Conservation (phyloP, 805 yeast species). For the Metschnikowia sp. region DNA sequence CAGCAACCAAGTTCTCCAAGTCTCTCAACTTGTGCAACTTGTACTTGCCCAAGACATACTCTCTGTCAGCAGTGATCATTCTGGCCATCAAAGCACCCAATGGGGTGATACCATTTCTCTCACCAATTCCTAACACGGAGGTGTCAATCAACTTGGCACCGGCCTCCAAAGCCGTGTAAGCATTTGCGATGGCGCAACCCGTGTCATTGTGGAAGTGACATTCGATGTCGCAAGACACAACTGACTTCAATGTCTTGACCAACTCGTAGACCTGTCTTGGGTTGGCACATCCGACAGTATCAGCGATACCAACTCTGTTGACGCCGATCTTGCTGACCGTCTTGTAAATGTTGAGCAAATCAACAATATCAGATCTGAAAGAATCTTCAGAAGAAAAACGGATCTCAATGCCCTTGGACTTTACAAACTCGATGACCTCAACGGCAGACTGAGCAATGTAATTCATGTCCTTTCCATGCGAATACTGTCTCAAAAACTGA, state of each 20-base stretch:
- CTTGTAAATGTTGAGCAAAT: constrained; percentile 54
- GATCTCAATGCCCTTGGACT: constrained; percentile 57
- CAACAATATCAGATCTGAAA: constrained; percentile 58
- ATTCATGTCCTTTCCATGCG: constrained; percentile 61
- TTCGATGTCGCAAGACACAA: constrained; percentile 57
- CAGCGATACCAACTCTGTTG: constrained; percentile 61
- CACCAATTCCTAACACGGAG: constrained; percentile 60
- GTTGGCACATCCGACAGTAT: constrained; percentile 62
- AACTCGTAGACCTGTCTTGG: constrained; percentile 62
- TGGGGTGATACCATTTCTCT: constrained; percentile 61
- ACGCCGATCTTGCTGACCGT: constrained; percentile 63
- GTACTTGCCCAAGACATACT: constrained; percentile 55
- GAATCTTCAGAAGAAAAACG: constrained; percentile 60
- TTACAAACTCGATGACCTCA: constrained; percentile 58
- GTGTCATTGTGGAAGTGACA: constrained; percentile 64
- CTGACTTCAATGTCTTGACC: constrained; percentile 54
- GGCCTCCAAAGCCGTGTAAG: constrained; percentile 60
- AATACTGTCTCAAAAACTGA: constrained; percentile 52
- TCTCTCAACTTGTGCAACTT: constrained; percentile 55
- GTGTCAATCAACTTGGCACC: constrained; percentile 60
- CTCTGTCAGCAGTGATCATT: constrained; percentile 61
- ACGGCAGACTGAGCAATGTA: constrained; percentile 55
- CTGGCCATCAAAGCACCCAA: constrained; percentile 62
- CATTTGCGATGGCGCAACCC: constrained; percentile 62
- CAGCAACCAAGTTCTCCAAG: constrained; percentile 56